Percentiles rank a stretch among this genome's conserved stretches.
phyloP scores from a whole-genome alignment of 73 alveolate species.

The Diophrys sp. region DNA sequence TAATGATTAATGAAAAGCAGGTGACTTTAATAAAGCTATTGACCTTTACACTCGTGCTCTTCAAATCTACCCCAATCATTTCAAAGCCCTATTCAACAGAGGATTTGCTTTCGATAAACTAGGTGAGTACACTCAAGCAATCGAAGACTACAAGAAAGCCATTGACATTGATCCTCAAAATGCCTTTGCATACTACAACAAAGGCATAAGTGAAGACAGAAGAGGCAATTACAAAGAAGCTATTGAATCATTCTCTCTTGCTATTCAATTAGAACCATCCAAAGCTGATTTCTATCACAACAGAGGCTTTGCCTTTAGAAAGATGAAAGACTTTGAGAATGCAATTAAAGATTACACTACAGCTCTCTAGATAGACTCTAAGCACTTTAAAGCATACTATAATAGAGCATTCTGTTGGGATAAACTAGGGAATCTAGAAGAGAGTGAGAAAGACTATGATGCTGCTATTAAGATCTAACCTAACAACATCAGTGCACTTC shows the following conservation, averaged over 20 bases:
- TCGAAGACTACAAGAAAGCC: slow-evolving; percentile 63
- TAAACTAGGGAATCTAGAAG: slow-evolving; percentile 79
- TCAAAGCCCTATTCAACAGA: slow-evolving; percentile 70
- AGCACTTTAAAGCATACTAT: slow-evolving; percentile 80
- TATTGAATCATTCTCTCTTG: slow-evolving; percentile 52
- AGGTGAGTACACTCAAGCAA: slow-evolving; percentile 38
- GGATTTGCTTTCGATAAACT: slow-evolving; percentile 50
- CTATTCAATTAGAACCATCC: slow-evolving; percentile 54
- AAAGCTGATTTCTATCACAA: slow-evolving; percentile 71
- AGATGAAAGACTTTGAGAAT: slow-evolving; percentile 21
- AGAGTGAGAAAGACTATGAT: slow-evolving; percentile 94
- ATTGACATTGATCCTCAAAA: slow-evolving; percentile 57
- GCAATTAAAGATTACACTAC: slow-evolving; percentile 54
- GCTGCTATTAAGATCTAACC: slow-evolving; percentile 77
- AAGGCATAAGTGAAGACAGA: slow-evolving; percentile 50
- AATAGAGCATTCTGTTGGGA: slow-evolving; percentile 88
- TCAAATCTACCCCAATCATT: slow-evolving; percentile 60
- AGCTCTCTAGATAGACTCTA: slow-evolving; percentile 55
- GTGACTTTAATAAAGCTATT: slow-evolving; percentile 55
- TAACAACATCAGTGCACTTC: slow-evolving; percentile 80
- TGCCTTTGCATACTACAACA: slow-evolving; percentile 60
- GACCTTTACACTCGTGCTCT: slow-evolving; percentile 61
- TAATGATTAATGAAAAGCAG: too few relatives aligned
- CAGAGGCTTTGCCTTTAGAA: slow-evolving; percentile 66
- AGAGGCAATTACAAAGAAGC: slow-evolving; percentile 49